Conservation (phyloP, 768 basidiomycete genomes). For the Tulasnella sp. region DNA sequence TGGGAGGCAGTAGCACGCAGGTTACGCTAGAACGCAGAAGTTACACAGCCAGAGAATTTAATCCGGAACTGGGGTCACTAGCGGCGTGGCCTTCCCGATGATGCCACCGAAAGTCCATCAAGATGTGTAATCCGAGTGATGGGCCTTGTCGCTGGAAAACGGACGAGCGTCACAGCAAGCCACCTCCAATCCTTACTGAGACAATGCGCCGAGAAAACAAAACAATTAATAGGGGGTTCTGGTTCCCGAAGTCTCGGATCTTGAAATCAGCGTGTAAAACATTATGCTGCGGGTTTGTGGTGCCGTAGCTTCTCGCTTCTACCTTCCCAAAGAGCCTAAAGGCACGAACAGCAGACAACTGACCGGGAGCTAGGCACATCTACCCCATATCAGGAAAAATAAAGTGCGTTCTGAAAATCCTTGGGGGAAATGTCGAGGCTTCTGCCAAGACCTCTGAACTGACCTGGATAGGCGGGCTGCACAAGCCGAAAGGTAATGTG, state of each 20-base stretch:
- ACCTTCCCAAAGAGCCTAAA: neutral
- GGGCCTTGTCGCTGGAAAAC: neutral
- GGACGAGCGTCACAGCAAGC: neutral
- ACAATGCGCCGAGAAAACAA: neutral
- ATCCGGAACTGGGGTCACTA: neutral
- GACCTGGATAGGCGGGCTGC: neutral
- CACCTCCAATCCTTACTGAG: neutral
- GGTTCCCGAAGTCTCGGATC: neutral
- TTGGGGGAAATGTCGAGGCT: neutral
- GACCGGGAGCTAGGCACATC: neutral
- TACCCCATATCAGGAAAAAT: neutral
- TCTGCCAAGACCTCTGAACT: neutral
- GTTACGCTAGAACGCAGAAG: neutral
- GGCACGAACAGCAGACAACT: neutral
- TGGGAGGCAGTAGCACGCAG: neutral
- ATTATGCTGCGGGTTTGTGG: neutral
- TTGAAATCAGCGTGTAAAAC: neutral
- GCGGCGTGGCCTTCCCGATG: neutral
- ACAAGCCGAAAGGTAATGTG: neutral
- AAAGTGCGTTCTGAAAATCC: neutral
- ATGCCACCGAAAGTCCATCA: neutral
- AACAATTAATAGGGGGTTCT: neutral
- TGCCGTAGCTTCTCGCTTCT: neutral
- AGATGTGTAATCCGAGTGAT: neutral
- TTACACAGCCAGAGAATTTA: neutral